Conservation (phyloP, 768 basidiomycete species). For the Neoboletus brunneissimus region DNA sequence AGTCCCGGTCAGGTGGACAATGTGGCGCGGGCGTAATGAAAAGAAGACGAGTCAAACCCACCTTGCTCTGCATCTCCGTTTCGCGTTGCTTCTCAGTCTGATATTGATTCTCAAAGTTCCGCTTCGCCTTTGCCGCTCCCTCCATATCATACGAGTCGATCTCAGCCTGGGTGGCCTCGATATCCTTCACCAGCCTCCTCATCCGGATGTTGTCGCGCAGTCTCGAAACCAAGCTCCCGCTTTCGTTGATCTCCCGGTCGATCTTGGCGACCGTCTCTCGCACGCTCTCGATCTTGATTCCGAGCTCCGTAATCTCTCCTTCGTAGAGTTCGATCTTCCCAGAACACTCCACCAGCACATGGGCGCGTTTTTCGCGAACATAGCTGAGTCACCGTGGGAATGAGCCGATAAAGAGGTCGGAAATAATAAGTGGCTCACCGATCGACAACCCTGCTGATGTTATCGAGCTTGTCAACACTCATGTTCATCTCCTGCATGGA, state of each 20-base stretch:
- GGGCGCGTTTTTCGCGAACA: conserved; percentile 62
- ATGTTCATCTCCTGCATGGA: conserved; percentile 63
- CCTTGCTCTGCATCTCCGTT: conserved; percentile 66
- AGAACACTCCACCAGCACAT: conserved; percentile 57
- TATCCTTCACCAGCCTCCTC: conserved; percentile 62
- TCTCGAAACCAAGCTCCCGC: conserved; percentile 65
- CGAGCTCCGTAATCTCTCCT: conserved; percentile 42
- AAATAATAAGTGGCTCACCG: conserved; percentile 39
- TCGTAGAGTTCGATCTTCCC: conserved; percentile 50
- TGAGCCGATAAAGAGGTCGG: not conserved
- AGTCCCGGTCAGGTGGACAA: not conserved
- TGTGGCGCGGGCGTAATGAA: conserved; percentile 4
- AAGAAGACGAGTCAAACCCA: conserved; percentile 30
- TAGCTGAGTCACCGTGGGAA: conserved; percentile 49
- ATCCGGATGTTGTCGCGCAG: conserved; percentile 82
- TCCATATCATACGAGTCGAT: conserved; percentile 81
- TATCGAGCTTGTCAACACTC: conserved; percentile 58
- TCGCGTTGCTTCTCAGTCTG: conserved; percentile 68
- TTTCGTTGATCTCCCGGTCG: conserved; percentile 77
- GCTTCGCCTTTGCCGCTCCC: conserved; percentile 76
- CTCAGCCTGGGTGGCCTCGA: conserved; percentile 62
- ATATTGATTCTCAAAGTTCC: conserved; percentile 83
- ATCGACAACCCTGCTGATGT: conserved; percentile 61
- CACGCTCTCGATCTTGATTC: conserved; percentile 38
- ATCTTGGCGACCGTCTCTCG: conserved; percentile 51